phyloP scores from a whole-genome alignment of 352 stramenopile species.

The Pseudoperonospora humuli region DNA sequence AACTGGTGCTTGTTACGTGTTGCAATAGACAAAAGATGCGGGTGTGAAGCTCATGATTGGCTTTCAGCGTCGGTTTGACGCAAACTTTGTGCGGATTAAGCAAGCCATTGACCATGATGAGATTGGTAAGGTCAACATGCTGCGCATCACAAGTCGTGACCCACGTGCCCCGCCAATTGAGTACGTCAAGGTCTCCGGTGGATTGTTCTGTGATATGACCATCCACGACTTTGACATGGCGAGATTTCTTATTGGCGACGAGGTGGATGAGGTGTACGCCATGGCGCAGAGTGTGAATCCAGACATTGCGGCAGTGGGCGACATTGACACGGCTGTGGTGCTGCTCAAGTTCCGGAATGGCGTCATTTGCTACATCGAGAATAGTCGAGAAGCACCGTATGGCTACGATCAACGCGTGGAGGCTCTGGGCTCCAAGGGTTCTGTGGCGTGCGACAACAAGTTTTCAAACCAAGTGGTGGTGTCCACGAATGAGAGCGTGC shows the following conservation, averaged over 20 bases:
- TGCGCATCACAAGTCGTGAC: conserved; percentile 65
- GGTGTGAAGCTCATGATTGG: conserved; percentile 94
- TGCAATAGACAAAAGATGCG: conserved; percentile 24
- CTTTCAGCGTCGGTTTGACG: conserved; percentile 91
- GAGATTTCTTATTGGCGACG: conserved; percentile 85
- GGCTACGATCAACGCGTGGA: conserved; percentile 94
- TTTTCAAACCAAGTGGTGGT: conserved; percentile 86
- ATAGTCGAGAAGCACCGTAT: conserved; percentile 90
- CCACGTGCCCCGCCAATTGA: conserved; percentile 31
- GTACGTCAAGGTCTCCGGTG: conserved; percentile 68
- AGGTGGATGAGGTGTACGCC: conserved; percentile 62
- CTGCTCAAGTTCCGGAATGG: conserved; percentile 89
- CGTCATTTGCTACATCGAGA: conserved; percentile 91
- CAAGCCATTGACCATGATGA: conserved; percentile 77
- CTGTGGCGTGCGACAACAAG: conserved; percentile 89
- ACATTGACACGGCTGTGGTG: conserved; percentile 87
- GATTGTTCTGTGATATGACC: conserved; percentile 93
- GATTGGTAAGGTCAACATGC: conserved; percentile 85
- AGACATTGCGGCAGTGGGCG: conserved; percentile 66
- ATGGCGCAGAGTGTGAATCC: conserved; percentile 52
- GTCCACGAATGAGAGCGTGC: conserved; percentile 34
- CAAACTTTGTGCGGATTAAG: conserved; percentile 89
- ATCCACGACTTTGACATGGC: conserved; percentile 95
- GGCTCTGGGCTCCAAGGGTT: conserved; percentile 87
- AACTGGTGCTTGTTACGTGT: neutral